Conservation (phyloP, 306 rosid species). For the Begonia fuchsioides region DNA sequence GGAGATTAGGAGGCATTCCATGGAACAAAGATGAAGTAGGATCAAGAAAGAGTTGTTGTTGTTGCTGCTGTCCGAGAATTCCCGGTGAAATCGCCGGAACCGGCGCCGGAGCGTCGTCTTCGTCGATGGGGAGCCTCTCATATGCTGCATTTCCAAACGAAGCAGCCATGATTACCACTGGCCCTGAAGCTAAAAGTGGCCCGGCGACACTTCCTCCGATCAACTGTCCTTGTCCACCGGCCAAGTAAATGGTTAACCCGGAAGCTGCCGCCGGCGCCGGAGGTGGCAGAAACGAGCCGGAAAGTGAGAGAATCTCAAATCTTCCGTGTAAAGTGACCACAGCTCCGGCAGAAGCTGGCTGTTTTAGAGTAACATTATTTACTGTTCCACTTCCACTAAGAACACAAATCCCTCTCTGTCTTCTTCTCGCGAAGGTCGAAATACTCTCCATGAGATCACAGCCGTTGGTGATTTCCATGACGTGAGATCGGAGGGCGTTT, state of each 20-base stretch:
- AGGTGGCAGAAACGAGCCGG: conserved; percentile 83
- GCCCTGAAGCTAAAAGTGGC: conserved; percentile 60
- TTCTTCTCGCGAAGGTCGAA: conserved; percentile 49
- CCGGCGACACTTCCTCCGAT: conserved; percentile 86
- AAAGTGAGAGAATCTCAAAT: conserved; percentile 70
- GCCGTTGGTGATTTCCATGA: conserved; percentile 65
- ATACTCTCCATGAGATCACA: conserved; percentile 77
- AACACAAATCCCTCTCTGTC: conserved; percentile 75
- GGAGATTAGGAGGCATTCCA: conserved; percentile 73
- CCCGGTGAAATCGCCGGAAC: conserved; percentile 37
- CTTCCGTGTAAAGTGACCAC: conserved; percentile 79
- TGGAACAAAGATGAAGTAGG: conserved; percentile 43
- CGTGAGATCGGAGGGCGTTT: conserved; percentile 78
- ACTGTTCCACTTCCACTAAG: conserved; percentile 84
- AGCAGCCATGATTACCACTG: conserved; percentile 81
- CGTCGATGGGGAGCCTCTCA: conserved; percentile 82
- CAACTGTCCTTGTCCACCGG: conserved; percentile 89
- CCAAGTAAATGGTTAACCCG: conserved; percentile 62
- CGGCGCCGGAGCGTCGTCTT: conserved; percentile 31
- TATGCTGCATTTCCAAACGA: conserved; percentile 94
- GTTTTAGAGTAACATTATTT: conserved; percentile 71
- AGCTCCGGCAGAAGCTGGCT: conserved; percentile 71
- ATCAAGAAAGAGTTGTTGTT: conserved; percentile 36
- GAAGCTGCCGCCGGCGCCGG: conserved; percentile 74
- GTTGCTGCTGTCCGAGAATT: conserved; percentile 23